Evolutionary conservation across 108 stramenopile genomes (phyloP).

Genomic region (Conticribra guillardii): DNA sequence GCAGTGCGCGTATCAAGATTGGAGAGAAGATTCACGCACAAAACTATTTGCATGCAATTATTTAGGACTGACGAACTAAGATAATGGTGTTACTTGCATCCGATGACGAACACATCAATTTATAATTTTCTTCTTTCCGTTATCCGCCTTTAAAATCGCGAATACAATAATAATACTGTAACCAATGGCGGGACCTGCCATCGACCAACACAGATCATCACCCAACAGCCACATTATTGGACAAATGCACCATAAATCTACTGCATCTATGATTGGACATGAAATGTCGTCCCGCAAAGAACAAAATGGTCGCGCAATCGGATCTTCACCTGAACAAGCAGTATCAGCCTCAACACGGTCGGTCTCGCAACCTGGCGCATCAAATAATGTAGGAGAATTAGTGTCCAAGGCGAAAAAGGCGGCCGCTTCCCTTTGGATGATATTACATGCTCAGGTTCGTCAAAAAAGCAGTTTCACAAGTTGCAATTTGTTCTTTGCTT

Average conservation of each 20-base stretch:
- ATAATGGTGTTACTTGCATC: too few relatives aligned
- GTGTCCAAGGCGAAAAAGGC: conserved; percentile 84
- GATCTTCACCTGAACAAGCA: neutral
- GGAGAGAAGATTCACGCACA: too few relatives aligned
- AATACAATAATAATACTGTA: too few relatives aligned
- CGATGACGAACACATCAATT: too few relatives aligned
- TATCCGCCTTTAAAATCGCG: too few relatives aligned
- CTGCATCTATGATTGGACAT: too few relatives aligned
- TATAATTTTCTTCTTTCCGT: too few relatives aligned
- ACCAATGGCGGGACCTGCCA: neutral
- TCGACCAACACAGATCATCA: neutral
- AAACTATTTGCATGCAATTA: too few relatives aligned
- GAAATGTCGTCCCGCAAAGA: neutral
- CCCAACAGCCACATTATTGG: neutral
- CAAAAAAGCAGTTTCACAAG: conserved; percentile 1
- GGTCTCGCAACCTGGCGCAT: conserved; percentile 1
- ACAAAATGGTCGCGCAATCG: neutral
- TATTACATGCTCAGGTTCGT: conserved; percentile 88
- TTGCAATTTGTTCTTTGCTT: neutral
- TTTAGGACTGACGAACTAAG: too few relatives aligned
- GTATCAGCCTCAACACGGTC: neutral
- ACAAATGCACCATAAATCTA: neutral
- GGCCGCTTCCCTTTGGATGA: conserved; percentile 78
- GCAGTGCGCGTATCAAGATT: too few relatives aligned
- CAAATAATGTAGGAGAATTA: conserved; percentile 57